Base-by-base conservation (phyloP, 2,329 filamentous ascomycete genomes). In the Colletotrichum sp. region DNA sequence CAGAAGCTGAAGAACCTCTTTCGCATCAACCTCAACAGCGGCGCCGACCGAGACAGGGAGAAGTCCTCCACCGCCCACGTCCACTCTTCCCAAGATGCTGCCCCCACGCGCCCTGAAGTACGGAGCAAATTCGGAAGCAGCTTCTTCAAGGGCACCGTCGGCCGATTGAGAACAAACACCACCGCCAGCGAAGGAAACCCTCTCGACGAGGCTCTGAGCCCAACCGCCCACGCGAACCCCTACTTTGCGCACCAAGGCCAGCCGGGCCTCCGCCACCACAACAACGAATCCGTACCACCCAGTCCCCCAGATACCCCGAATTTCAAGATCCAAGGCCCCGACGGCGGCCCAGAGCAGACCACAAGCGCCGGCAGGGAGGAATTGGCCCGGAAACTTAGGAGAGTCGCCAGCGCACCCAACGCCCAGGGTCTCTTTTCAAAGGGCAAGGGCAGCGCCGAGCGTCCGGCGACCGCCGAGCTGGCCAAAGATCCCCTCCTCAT, bases 171-270 rank as follows among this genome's bases (percentile, higher is more conserved):
- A 81, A 98, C 96, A 44, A 93, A 94, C 76, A 98, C 96, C 30
- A 95, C 98, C 72, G 95, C 95, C 79, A 98, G 96, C 86, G 96
- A 98, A 86, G 96, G 96, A 80, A 96, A 98, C 83, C 92, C 94
- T 74, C 90, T 98, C 78, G 96, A 98, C 80, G 96, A 98, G 84
- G 89, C 92, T 77, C 90, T 98, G 81, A 98, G 96, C 82, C 97
- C 97, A 30, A 98, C 96, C 6, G 96, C 96, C 68, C 93, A 96
- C 82, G 96, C 96, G 78, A 99, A 99, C 84, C 97, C 97, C 22
- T 99, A 99, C 86, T 99, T 98, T 85, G 94, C 93, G 79, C 97
- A 98, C 84, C 97, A 99, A 86, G 97, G 97, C 73, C 96, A 96
- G 80, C 97, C 97, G 6, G 95, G 95, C 78, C 89, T 98, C 80